A percentile compares a stretch with the other conserved stretches of the same genome.
These are phyloP conservation scores for Acer campestre DNA, from an alignment of 345 rosid genomes.

Conservation along the genomic window DNA sequence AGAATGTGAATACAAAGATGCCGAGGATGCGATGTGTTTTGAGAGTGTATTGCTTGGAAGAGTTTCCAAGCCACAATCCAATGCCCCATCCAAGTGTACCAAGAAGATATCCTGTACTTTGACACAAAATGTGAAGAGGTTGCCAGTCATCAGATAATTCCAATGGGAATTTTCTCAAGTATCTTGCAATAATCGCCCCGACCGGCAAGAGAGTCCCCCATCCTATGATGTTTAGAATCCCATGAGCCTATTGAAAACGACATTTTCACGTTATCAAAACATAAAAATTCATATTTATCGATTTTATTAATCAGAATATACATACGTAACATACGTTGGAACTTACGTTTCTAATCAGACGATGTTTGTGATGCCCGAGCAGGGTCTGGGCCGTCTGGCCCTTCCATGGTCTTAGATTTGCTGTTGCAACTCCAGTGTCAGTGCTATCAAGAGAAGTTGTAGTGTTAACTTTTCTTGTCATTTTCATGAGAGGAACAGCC, in stretches of 20 bases:
- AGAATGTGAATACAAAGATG: constrained; percentile 36
- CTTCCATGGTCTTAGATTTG: constrained; percentile 28
- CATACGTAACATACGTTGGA: no score
- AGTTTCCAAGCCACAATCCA: constrained; percentile 38
- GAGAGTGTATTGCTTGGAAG: constrained; percentile 25
- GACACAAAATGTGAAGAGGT: constrained; percentile 35
- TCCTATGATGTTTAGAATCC: constrained; percentile 42
- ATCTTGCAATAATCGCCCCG: constrained; percentile 41
- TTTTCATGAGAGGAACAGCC: neutral
- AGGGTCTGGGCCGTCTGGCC: constrained; percentile 23
- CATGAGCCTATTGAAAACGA: constrained; percentile 34
- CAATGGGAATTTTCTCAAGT: constrained; percentile 31
- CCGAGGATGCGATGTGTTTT: constrained; percentile 39
- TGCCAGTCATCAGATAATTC: constrained; percentile 37
- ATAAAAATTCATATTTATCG: no score
- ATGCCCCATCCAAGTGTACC: constrained; percentile 46
- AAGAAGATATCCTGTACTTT: constrained; percentile 33
- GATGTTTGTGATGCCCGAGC: constrained; percentile 12
- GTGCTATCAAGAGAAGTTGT: neutral
- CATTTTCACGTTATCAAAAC: neutral
- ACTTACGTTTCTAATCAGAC: constrained; percentile 30
- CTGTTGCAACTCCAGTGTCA: constrained; percentile 23
- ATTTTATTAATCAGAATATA: no score
- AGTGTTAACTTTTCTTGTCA: neutral
- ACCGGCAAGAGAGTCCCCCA: constrained; percentile 44